Base-by-base conservation (phyloP, 2,329 filamentous ascomycete genomes). In the Catunica adiposa region DNA sequence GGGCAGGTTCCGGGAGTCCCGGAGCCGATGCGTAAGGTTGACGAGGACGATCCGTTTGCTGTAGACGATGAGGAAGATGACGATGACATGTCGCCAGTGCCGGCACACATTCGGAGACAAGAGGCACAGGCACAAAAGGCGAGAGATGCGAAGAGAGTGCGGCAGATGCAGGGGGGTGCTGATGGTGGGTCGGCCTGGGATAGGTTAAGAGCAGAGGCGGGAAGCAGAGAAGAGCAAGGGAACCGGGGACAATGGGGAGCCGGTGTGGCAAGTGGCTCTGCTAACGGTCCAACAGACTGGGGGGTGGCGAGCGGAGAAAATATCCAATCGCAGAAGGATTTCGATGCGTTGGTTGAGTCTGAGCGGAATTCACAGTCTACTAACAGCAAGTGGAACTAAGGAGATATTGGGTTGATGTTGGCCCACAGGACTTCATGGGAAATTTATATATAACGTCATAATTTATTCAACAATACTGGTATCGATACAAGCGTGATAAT, bases 311-410 rank as follows among this genome's bases (percentile, higher is more conserved):
- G 25, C 3, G 38, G 38, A 17, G 40, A 54, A 8, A 52, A 40
- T 11, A 34, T 25, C 3, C 22, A 52, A 31, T 73, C 74, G 4
- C 74, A 77, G 57, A 69, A 66, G 57, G 73, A 77, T 29, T 77
- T 77, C 60, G 74, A 77, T 58, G 66, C 65, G 20, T 65, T 76
- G 57, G 56, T 77, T 2, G 73, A 77, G 44, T 64, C 66, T 14
- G 74, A 77, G 57, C 65, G 70, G 22, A 62, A 59, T 15, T 57
- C 55, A 3, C 65, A 66, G 3, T 64, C 67, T 73, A 76, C 56
- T 64, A 69, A 17, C 62, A 59, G n/a, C 66, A 65, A 22, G 59
- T 57, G 14, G 65, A 65, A 62, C 25, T 56, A 58, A 29, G 34
- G n/a, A 40, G 11, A n/a, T 8, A n/a, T 8, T 44, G 15, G n/a